Evolutionary conservation across 2,329 filamentous ascomycete species (phyloP).

Genomic region (Penicillium sp.): DNA sequence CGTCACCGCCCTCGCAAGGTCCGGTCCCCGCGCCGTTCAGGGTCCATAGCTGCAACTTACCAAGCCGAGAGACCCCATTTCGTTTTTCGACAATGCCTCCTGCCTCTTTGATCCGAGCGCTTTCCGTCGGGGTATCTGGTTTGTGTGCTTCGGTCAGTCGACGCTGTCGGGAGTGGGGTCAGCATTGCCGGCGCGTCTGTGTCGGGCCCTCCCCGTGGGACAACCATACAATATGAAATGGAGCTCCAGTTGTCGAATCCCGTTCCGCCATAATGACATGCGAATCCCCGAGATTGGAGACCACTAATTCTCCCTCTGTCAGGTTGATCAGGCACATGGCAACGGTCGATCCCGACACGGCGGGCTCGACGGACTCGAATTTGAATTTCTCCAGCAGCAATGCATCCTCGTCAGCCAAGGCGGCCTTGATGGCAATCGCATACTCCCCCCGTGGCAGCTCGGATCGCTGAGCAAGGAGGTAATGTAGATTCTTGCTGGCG

Average conservation of each 20-base stretch:
- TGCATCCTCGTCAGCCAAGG: slow-evolving; percentile 26
- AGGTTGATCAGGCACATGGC: slow-evolving; percentile 31
- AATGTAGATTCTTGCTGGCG: slow-evolving; percentile 24
- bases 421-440: slow-evolving; percentile 25
- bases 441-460: slow-evolving; percentile 28
- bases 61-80: slow-evolving; percentile 26
- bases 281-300: slow-evolving; percentile 33
- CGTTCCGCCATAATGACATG: slow-evolving; percentile 31
- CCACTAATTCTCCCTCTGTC: slow-evolving; percentile 26
- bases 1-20: neutral
- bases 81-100: slow-evolving; percentile 24
- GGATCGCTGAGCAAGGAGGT: slow-evolving; percentile 23
- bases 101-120: slow-evolving; percentile 27
- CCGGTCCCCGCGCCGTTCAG: neutral
- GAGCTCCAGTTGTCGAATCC: slow-evolving; percentile 21
- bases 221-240: slow-evolving; percentile 21
- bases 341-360: slow-evolving; percentile 29
- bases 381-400: slow-evolving; percentile 24
- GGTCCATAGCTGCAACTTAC: slow-evolving; percentile 12
- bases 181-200: too few species aligned
- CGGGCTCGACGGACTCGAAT: slow-evolving; percentile 21
- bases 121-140: slow-evolving; percentile 26
- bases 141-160: slow-evolving; percentile 31
- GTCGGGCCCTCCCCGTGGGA: neutral
- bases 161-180: slow-evolving; percentile 14